Evolutionary conservation across 2,329 filamentous ascomycete genomes (phyloP).

Genomic region (Fusarium coicis): DNA sequence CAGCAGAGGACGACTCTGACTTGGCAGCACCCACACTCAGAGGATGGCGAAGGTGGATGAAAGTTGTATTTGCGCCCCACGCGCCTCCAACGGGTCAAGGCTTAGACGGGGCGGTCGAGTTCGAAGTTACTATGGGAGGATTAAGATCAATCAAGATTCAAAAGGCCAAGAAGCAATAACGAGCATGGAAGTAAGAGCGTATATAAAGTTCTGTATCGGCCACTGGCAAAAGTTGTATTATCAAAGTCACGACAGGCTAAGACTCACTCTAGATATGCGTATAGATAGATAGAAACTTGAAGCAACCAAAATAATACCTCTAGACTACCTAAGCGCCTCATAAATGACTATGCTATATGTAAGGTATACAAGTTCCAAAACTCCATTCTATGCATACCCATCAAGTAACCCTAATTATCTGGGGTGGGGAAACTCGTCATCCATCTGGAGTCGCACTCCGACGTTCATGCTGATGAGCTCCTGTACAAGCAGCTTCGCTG

Average conservation of each 20-base stretch:
- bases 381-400: slow-evolving; percentile 28
- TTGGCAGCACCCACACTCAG: slow-evolving; percentile 60
- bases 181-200: not conserved
- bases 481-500: slow-evolving; percentile 94
- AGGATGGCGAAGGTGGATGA: slow-evolving; percentile 80
- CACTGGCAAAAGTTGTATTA: not conserved
- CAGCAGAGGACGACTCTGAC: slow-evolving; percentile 53
- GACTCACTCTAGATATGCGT: not conserved
- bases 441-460: slow-evolving; percentile 88
- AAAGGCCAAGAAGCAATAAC: slow-evolving; percentile 8
- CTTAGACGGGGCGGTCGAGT: slow-evolving; percentile 68
- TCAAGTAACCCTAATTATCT: slow-evolving; percentile 42
- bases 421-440: slow-evolving; percentile 89
- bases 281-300: slow-evolving; percentile 3
- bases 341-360: slow-evolving; percentile 26
- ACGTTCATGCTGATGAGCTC: slow-evolving; percentile 99
- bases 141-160: slow-evolving; percentile 51
- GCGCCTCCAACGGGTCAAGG: slow-evolving; percentile 63
- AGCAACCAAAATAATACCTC: slow-evolving; percentile 17
- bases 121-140: slow-evolving; percentile 79
- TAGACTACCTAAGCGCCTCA: slow-evolving; percentile 16
- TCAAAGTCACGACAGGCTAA: not conserved
- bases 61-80: slow-evolving; percentile 90
- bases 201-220: not conserved
- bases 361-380: slow-evolving; percentile 34